These are phyloP conservation scores for Apiotrichum gracile DNA, from an alignment of 1,284 basidiomycete species.

Conservation along the genomic window DNA sequence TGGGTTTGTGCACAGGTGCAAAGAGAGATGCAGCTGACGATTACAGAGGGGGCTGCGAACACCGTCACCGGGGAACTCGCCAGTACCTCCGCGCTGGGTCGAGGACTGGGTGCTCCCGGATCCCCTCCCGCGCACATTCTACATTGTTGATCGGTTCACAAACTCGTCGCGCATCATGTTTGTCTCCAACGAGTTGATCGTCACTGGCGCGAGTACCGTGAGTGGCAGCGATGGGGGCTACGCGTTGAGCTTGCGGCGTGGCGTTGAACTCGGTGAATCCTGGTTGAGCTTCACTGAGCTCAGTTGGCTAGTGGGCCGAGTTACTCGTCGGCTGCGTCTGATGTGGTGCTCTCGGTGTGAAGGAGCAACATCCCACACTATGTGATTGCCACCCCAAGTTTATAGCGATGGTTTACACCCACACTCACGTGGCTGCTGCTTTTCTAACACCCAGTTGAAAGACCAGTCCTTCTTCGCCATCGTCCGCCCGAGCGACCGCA, in stretches of 20 bases:
- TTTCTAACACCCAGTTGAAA: slow-evolving; percentile 20
- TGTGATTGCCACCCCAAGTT: too few relatives aligned
- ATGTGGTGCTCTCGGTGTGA: too few relatives aligned
- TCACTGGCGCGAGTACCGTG: slow-evolving; percentile 13
- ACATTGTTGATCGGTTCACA: slow-evolving; percentile 39
- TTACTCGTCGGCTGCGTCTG: too few relatives aligned
- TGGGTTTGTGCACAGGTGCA: background rate
- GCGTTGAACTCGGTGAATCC: too few relatives aligned
- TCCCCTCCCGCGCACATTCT: slow-evolving; percentile 29
- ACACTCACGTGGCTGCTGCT: too few relatives aligned
- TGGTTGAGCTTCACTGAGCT: too few relatives aligned
- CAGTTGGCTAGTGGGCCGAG: too few relatives aligned
- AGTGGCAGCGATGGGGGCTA: slow-evolving; percentile 5
- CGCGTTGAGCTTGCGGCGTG: too few relatives aligned
- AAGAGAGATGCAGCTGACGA: background rate
- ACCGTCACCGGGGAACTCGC: background rate
- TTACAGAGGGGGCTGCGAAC: background rate
- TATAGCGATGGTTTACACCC: too few relatives aligned
- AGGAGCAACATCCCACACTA: too few relatives aligned
- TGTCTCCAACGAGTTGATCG: slow-evolving; percentile 35
- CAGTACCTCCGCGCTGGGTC: background rate
- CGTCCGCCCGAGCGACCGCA: slow-evolving; percentile 30
- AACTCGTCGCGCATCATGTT: slow-evolving; percentile 32
- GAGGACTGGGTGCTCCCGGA: slow-evolving; percentile 3
- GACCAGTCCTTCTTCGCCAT: slow-evolving; percentile 35